phyloP scores from a whole-genome alignment of 2,329 filamentous ascomycete genomes.

The Trichoderma sp. region DNA sequence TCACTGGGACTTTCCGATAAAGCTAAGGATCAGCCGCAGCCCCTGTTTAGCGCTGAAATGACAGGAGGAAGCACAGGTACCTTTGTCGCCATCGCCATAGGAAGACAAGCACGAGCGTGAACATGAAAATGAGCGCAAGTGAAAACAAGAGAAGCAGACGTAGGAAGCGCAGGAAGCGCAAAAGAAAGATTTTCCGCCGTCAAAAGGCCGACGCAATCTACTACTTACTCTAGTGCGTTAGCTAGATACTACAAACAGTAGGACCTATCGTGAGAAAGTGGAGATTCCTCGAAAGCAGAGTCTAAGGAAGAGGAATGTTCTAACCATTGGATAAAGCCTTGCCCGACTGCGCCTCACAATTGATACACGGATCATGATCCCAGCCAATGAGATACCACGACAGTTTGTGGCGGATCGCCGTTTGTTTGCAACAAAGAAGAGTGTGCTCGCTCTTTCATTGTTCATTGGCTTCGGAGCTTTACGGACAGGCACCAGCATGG shows the following conservation, averaged over 20 bases:
- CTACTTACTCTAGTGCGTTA: neutral
- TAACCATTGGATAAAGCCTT: neutral
- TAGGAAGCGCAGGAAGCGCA: neutral
- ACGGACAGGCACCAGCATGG: neutral
- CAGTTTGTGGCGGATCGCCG: neutral
- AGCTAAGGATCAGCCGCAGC: neutral
- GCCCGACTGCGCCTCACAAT: constrained; percentile 1
- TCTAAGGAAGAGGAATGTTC: neutral
- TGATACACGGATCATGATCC: neutral
- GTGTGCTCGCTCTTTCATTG: neutral
- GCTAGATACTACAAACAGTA: neutral
- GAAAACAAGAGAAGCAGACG: neutral
- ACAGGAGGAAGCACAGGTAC: neutral
- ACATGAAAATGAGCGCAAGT: neutral
- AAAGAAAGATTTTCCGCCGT: neutral
- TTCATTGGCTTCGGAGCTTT: neutral
- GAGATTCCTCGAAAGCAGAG: neutral
- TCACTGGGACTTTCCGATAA: neutral
- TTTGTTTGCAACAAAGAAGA: neutral
- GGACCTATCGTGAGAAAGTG: neutral
- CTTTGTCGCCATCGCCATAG: neutral
- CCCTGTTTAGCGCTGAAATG: constrained; percentile 12
- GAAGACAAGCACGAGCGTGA: neutral
- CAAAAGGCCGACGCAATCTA: neutral
- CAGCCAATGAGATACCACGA: neutral